Percentiles rank a stretch among this genome's conserved stretches.
phyloP scores from a whole-genome alignment of 2,329 filamentous ascomycete species.

The Neocucurbitaria cava region DNA sequence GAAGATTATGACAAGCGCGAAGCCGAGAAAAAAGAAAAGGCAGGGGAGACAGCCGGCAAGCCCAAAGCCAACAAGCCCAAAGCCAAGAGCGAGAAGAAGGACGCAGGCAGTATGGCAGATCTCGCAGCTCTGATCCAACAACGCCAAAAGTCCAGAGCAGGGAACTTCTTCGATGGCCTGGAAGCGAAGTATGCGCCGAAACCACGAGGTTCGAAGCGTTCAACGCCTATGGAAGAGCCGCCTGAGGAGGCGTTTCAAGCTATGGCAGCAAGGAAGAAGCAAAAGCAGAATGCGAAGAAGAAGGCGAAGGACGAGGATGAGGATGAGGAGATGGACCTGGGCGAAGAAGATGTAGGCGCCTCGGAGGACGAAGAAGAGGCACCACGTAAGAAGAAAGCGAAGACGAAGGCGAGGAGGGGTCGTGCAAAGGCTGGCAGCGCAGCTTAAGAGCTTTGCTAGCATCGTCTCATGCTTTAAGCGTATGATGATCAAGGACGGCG shows the following conservation, averaged over 20 bases:
- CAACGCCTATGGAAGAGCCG: conserved; percentile 58
- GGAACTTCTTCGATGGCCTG: conserved; percentile 44
- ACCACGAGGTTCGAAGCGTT: conserved; percentile 55
- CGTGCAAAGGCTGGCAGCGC: conserved; percentile 22
- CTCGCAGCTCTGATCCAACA: conserved; percentile 49
- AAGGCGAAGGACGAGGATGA: conserved; percentile 28
- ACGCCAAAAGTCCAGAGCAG: conserved; percentile 42
- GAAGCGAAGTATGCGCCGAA: conserved; percentile 47
- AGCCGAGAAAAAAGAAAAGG: conserved; percentile 66
- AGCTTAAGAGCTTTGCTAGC: conserved; percentile 3
- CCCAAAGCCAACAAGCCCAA: conserved; percentile 11
- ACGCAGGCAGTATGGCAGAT: conserved; percentile 42
- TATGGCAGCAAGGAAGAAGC: conserved; percentile 38
- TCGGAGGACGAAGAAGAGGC: conserved; percentile 32
- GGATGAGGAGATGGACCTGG: conserved; percentile 28
- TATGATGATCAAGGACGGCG: not conserved
- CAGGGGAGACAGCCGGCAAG: conserved; percentile 19
- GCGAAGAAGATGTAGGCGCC: conserved; percentile 34
- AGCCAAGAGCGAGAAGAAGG: conserved; percentile 34
- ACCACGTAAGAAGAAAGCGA: conserved; percentile 28
- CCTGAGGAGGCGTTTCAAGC: conserved; percentile 67
- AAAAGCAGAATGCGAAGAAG: conserved; percentile 28
- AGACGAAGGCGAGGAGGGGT: conserved; percentile 17
- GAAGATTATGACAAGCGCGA: conserved; percentile 58
- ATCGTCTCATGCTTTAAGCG: not conserved